These are phyloP conservation scores for Limonomyces culmigenus DNA, from an alignment of 1,284 basidiomycete species.

Conservation along the genomic window DNA sequence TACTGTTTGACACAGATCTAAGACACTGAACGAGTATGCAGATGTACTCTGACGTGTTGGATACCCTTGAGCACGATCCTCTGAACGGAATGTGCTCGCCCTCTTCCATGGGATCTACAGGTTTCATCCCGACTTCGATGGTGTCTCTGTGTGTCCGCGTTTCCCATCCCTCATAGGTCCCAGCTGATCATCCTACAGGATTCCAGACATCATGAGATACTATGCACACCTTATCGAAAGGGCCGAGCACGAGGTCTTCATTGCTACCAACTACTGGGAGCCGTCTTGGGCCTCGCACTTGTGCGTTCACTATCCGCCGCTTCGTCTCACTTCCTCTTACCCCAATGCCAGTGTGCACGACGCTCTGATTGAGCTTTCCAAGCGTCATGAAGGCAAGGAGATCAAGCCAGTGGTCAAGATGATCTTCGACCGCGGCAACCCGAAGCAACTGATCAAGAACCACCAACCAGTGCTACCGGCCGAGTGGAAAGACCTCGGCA, in stretches of 20 bases:
- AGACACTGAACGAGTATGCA: conserved; percentile 8
- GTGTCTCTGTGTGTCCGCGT: conserved; percentile 7
- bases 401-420: conserved; percentile 38
- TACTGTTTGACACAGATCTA: background rate
- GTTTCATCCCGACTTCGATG: conserved; percentile 32
- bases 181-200: conserved; percentile 15
- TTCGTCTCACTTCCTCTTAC: conserved; percentile 17
- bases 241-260: conserved; percentile 35
- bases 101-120: conserved; percentile 30
- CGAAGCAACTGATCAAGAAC: conserved; percentile 36
- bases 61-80: conserved; percentile 30
- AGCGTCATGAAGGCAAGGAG: conserved; percentile 16
- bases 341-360: conserved; percentile 33
- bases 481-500: conserved; percentile 34
- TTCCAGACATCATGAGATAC: conserved; percentile 44
- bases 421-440: conserved; percentile 53
- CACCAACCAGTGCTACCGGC: conserved; percentile 33
- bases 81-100: conserved; percentile 33
- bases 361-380: conserved; percentile 37
- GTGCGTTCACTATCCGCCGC: background rate
- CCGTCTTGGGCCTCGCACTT: background rate
- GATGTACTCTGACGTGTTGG: conserved; percentile 35
- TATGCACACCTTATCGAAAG: conserved; percentile 32
- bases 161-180: background rate
- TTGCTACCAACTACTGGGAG: conserved; percentile 40